Conservation (phyloP, 345 rosid species). For the Durio zibethinus region DNA sequence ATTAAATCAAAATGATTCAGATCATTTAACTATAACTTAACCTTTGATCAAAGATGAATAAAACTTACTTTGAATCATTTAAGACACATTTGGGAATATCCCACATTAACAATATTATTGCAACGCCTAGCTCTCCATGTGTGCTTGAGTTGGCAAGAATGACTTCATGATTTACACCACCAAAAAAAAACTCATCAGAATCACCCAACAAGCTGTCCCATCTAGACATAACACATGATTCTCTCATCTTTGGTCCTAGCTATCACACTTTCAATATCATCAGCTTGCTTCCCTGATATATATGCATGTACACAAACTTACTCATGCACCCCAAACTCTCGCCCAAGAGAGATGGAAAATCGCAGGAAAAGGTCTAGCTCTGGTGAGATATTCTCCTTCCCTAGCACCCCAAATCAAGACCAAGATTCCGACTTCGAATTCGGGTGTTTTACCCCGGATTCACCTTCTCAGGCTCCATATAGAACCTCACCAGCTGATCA, state of each 20-base stretch:
- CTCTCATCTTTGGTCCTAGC: slow-evolving; percentile 8
- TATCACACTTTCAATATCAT: neutral
- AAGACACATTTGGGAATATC: neutral
- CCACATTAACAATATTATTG: neutral
- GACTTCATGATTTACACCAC: slow-evolving; percentile 9
- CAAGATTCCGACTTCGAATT: slow-evolving; percentile 63
- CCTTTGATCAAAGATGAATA: neutral
- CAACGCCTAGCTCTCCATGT: slow-evolving; percentile 11
- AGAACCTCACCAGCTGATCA: slow-evolving; percentile 80
- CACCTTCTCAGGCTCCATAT: slow-evolving; percentile 45
- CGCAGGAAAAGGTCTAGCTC: slow-evolving; percentile 12
- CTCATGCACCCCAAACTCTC: neutral
- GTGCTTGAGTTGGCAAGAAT: slow-evolving; percentile 16
- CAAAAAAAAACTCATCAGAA: neutral
- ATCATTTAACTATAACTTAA: neutral
- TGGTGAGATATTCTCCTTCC: slow-evolving; percentile 41
- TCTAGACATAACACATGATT: slow-evolving; percentile 16
- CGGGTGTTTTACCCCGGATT: slow-evolving; percentile 57
- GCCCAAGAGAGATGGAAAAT: neutral
- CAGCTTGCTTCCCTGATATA: neutral
- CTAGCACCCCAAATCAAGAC: slow-evolving; percentile 34
- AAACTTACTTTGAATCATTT: neutral
- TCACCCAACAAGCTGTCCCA: slow-evolving; percentile 15
- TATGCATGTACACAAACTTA: neutral
- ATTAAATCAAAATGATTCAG: neutral